Percentiles rank a stretch among this genome's conserved stretches.
Conservation (phyloP, 257 asterid species). For the Capsicum baccatum region DNA sequence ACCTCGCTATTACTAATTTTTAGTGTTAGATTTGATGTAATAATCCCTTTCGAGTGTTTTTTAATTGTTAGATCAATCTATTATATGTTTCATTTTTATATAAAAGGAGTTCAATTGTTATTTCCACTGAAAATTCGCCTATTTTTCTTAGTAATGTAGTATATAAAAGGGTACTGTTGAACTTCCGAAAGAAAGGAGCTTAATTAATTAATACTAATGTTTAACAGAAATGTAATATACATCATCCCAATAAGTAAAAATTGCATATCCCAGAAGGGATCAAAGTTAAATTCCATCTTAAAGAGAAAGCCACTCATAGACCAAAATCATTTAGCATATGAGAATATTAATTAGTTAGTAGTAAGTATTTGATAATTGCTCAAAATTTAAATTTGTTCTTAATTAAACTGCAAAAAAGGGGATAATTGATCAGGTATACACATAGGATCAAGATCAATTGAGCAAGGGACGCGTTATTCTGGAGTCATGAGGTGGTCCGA, state of each 20-base stretch:
- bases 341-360: neutral
- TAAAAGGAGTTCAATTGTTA: no score
- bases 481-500: slow-evolving; percentile 69
- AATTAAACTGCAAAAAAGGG: neutral
- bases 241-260: neutral
- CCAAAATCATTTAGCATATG: neutral
- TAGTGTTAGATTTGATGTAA: no score
- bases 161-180: neutral
- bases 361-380: neutral
- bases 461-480: slow-evolving; percentile 47
- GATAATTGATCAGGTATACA: neutral
- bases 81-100: no score
- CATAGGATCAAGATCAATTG: neutral
- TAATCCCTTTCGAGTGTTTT: no score
- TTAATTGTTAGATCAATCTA: no score
- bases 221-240: neutral
- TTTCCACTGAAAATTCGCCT: no score
- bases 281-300: neutral
- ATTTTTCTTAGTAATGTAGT: no score
- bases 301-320: neutral
- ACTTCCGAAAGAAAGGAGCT: neutral
- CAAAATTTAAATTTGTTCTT: neutral
- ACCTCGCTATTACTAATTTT: no score
- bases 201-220: neutral
- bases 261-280: neutral